Percentiles rank a stretch among this genome's conserved stretches.
Conservation (phyloP, 495 filamentous ascomycete genomes). For the Penicillium paxilli region DNA sequence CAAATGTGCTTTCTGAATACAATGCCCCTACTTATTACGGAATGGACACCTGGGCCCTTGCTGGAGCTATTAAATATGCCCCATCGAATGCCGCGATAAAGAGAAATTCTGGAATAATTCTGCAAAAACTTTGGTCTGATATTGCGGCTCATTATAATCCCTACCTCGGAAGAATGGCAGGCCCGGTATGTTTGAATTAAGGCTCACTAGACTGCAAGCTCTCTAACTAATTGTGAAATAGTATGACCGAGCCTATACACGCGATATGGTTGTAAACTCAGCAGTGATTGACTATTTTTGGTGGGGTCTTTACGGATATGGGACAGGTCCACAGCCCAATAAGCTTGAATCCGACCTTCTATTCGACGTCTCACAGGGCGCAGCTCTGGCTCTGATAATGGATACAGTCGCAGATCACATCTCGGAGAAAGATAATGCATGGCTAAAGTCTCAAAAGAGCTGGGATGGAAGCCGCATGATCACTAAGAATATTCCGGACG, state of each 20-base stretch:
- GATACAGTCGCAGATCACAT: conserved; percentile 19
- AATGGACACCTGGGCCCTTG: conserved; percentile 29
- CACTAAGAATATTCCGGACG: conserved; percentile 23
- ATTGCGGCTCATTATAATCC: conserved; percentile 29
- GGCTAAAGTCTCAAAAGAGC: conserved; percentile 6
- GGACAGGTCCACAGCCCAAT: conserved; percentile 25
- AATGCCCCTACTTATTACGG: conserved; percentile 31
- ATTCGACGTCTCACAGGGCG: conserved; percentile 26
- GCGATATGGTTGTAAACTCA: conserved; percentile 27
- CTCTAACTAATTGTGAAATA: conserved; percentile 1
- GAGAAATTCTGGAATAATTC: conserved; percentile 15
- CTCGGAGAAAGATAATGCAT: conserved; percentile 5
- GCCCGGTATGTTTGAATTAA: conserved; percentile 6
- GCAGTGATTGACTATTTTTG: conserved; percentile 28
- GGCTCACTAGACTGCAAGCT: background rate
- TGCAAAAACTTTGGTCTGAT: conserved; percentile 24
- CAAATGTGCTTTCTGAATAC: conserved; percentile 25
- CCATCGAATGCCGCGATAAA: conserved; percentile 20
- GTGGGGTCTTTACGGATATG: conserved; percentile 29
- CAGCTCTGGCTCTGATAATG: conserved; percentile 23
- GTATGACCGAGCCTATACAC: conserved; percentile 29
- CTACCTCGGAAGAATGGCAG: conserved; percentile 19
- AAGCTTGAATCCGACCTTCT: conserved; percentile 25
- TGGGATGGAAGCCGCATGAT: conserved; percentile 23
- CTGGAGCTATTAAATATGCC: conserved; percentile 27